phyloP scores from a whole-genome alignment of 2,329 filamentous ascomycete genomes.

The Pseudopithomyces maydicus region DNA sequence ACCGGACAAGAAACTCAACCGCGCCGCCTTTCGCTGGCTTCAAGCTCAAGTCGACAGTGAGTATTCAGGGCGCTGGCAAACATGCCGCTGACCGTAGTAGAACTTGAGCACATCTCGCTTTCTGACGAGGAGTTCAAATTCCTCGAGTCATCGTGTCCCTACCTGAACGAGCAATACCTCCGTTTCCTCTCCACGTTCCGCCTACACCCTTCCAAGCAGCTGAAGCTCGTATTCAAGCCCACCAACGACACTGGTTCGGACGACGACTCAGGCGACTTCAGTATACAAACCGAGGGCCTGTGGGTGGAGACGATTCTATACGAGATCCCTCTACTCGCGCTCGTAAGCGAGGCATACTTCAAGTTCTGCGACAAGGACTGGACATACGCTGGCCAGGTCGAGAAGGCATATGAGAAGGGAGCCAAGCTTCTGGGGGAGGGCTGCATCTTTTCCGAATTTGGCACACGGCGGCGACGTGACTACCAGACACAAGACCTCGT shows the following conservation, averaged over 20 bases:
- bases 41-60: constrained; percentile 80
- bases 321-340: constrained; percentile 89
- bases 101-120: constrained; percentile 80
- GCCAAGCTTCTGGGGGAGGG: constrained; percentile 76
- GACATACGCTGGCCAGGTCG: constrained; percentile 84
- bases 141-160: constrained; percentile 77
- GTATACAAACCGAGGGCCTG: constrained; percentile 76
- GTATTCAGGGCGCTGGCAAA: not conserved
- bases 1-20: constrained; percentile 86
- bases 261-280: constrained; percentile 71
- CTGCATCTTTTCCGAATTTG: constrained; percentile 93
- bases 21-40: constrained; percentile 84
- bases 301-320: constrained; percentile 98
- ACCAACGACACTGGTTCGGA: constrained; percentile 64
- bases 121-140: constrained; percentile 80
- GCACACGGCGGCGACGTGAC: constrained; percentile 83
- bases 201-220: constrained; percentile 79
- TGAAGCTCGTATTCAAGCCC: constrained; percentile 70
- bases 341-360: constrained; percentile 97
- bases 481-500: constrained; percentile 95
- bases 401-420: constrained; percentile 83
- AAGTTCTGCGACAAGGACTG: constrained; percentile 94
- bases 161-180: constrained; percentile 78
- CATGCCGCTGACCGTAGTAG: constrained; percentile 49
- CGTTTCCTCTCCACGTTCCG: constrained; percentile 81